Percentiles rank a stretch among this genome's conserved stretches.
Evolutionary conservation across 2,329 filamentous ascomycete genomes (phyloP).

Genomic region (Aureobasidium vineae): DNA sequence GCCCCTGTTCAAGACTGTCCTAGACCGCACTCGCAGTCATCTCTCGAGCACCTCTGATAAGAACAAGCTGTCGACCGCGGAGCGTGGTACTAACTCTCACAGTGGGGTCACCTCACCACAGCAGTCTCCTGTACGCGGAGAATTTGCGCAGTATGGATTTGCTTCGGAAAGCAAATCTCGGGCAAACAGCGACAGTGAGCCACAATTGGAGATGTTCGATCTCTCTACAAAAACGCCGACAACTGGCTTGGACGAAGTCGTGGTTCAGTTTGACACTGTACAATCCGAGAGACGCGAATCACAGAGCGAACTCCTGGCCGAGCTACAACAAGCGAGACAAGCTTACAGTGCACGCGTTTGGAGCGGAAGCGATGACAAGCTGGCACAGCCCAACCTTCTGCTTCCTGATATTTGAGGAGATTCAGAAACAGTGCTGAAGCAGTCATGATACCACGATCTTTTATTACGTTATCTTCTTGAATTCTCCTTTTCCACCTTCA

Average conservation of each 20-base stretch:
- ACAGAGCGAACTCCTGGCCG: background rate
- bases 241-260: background rate
- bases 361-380: background rate
- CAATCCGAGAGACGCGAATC: constrained; percentile 4
- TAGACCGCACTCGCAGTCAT: background rate
- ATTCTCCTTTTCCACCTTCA: background rate
- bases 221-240: background rate
- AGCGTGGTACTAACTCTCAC: background rate
- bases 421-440: background rate
- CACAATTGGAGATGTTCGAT: background rate
- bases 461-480: background rate
- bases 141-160: constrained; percentile 16
- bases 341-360: constrained; percentile 18
- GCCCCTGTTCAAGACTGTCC: constrained; percentile 34
- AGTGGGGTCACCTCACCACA: background rate
- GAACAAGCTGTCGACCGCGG: background rate
- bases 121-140: constrained; percentile 5
- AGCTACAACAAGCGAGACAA: constrained; percentile 6
- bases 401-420: background rate
- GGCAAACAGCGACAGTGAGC: constrained; percentile 9
- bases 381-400: background rate
- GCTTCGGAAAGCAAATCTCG: constrained; percentile 10
- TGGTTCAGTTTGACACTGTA: background rate
- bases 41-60: background rate
- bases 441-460: constrained; percentile 7